These are phyloP conservation scores for Grifola frondosa DNA, from an alignment of 1,284 basidiomycete genomes.

Conservation along the genomic window DNA sequence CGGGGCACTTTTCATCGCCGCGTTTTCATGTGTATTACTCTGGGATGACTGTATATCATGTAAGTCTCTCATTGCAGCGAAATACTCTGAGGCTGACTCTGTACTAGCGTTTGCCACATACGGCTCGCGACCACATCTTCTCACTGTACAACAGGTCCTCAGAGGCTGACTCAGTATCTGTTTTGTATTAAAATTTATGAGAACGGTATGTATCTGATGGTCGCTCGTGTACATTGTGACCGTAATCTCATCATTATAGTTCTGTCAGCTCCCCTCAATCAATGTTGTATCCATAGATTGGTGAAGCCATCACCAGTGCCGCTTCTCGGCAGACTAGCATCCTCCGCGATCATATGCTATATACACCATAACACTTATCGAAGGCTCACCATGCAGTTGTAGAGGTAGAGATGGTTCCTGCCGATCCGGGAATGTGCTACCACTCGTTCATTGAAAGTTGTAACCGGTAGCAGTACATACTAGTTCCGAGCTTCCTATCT, in stretches of 20 bases:
- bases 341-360: too few species aligned
- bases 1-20: constrained; percentile 26
- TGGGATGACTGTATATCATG: constrained; percentile 28
- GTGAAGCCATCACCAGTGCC: too few species aligned
- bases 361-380: too few species aligned
- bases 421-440: too few species aligned
- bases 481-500: too few species aligned
- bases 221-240: background rate
- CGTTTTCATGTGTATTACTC: constrained; percentile 24
- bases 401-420: too few species aligned
- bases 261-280: background rate
- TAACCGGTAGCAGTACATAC: too few species aligned
- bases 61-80: constrained; percentile 10
- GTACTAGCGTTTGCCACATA: constrained; percentile 9
- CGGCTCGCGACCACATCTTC: constrained; percentile 2
- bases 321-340: too few species aligned
- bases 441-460: too few species aligned
- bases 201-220: background rate
- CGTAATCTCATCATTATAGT: background rate
- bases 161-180: constrained; percentile 3
- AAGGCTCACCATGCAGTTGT: too few species aligned
- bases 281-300: constrained; percentile 5
- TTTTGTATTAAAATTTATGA: background rate
- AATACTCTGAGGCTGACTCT: constrained; percentile 1
- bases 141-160: constrained; percentile 15